Percentiles rank a stretch among this genome's conserved stretches.
These are phyloP conservation scores for Oryza glaberrima DNA, from an alignment of 176 grass and related monocot species.

Conservation along the genomic window DNA sequence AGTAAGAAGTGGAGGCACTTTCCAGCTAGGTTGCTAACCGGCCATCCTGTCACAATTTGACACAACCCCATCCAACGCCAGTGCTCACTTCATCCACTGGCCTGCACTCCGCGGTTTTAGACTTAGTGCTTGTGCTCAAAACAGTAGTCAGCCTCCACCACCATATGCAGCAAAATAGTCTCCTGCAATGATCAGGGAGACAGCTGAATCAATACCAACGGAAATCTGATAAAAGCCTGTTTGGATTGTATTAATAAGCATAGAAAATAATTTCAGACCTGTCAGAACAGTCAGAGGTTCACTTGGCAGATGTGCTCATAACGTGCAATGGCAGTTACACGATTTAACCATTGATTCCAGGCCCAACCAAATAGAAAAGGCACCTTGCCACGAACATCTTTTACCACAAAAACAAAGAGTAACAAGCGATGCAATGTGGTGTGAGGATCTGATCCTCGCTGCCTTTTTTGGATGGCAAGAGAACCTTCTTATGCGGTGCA, in stretches of 20 bases:
- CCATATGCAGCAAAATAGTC: background rate
- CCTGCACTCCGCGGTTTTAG: background rate
- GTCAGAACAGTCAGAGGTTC: background rate
- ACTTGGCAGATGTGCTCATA: background rate
- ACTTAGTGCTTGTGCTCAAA: background rate
- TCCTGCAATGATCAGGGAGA: background rate
- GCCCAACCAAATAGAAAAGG: background rate
- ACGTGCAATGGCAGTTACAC: background rate
- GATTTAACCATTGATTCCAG: background rate
- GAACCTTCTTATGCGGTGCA: background rate
- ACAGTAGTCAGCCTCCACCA: background rate
- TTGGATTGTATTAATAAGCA: background rate
- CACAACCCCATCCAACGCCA: background rate
- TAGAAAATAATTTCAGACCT: background rate
- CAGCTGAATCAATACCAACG: background rate
- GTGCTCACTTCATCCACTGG: background rate
- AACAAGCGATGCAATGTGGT: background rate
- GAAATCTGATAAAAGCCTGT: background rate
- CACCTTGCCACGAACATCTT: constrained; percentile 1
- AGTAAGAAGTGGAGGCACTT: background rate
- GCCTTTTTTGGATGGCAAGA: background rate
- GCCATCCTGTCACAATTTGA: background rate
- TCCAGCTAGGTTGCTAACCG: background rate
- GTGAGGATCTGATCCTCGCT: constrained; percentile 5
- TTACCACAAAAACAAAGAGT: background rate